Evolutionary conservation across 2,329 filamentous ascomycete genomes (phyloP).

Genomic region (Aspergillus calidoustus): DNA sequence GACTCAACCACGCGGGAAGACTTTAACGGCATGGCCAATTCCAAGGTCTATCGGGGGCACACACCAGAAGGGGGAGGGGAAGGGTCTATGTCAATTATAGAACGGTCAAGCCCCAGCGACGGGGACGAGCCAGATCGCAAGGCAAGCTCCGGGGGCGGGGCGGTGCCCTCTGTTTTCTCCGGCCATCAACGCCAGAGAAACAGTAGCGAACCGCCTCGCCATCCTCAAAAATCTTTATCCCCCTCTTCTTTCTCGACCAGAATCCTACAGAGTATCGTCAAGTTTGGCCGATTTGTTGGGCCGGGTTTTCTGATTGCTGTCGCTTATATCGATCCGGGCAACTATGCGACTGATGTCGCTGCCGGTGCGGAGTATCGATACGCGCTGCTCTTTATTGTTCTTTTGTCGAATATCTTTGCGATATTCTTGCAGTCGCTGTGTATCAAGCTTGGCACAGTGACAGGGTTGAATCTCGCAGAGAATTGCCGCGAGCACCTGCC

Average conservation of each 20-base stretch:
- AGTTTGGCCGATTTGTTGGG: constrained; percentile 51
- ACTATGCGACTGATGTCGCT: constrained; percentile 55
- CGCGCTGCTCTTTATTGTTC: constrained; percentile 51
- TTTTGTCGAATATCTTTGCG: constrained; percentile 54
- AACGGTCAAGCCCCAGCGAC: constrained; percentile 28
- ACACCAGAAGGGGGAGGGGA: constrained; percentile 31
- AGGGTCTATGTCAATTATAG: constrained; percentile 27
- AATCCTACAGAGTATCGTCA: constrained; percentile 38
- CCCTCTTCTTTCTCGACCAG: constrained; percentile 20
- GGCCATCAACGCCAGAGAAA: constrained; percentile 34
- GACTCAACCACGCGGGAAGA: constrained; percentile 67
- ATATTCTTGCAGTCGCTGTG: constrained; percentile 54
- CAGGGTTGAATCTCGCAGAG: constrained; percentile 68
- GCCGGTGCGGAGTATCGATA: constrained; percentile 52
- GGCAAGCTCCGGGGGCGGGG: constrained; percentile 32
- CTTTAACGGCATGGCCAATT: constrained; percentile 64
- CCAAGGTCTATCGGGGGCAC: constrained; percentile 54
- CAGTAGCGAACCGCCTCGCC: constrained; percentile 38
- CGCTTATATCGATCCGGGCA: constrained; percentile 56
- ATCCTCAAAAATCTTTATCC: constrained; percentile 28
- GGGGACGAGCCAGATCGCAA: constrained; percentile 28
- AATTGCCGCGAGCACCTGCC: constrained; percentile 69
- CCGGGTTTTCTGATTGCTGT: constrained; percentile 55
- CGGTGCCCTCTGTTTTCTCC: constrained; percentile 32
- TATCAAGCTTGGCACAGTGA: constrained; percentile 70